A percentile compares a stretch with the other conserved stretches of the same genome.
phyloP scores from a whole-genome alignment of 1,139 yeast genomes.

The Williopsis jadinii region DNA sequence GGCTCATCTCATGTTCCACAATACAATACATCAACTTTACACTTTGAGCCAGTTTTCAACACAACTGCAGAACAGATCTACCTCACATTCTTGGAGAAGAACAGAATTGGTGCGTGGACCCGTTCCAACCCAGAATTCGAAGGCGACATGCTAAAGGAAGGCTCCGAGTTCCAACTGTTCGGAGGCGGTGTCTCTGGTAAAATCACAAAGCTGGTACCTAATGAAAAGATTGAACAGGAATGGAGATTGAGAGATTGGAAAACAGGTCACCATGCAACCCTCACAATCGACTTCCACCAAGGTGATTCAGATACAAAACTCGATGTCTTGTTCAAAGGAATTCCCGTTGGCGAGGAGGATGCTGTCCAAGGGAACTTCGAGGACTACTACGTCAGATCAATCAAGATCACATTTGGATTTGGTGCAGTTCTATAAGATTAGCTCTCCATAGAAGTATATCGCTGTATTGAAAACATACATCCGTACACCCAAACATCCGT shows the following conservation, averaged over 20 bases:
- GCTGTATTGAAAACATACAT: too few species aligned
- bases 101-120: conserved; percentile 84
- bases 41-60: conserved; percentile 73
- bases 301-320: conserved; percentile 78
- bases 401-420: conserved; percentile 87
- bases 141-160: conserved; percentile 40
- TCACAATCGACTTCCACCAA: conserved; percentile 61
- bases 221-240: conserved; percentile 54
- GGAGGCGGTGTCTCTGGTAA: conserved; percentile 86
- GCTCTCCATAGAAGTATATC: too few species aligned
- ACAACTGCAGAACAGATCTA: conserved; percentile 84
- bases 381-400: conserved; percentile 79
- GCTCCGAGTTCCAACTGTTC: conserved; percentile 62
- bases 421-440: conserved; percentile 55
- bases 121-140: conserved; percentile 62
- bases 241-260: conserved; percentile 95
- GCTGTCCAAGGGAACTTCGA: conserved; percentile 79
- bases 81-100: conserved; percentile 65
- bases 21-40: conserved; percentile 75
- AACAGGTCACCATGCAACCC: conserved; percentile 65
- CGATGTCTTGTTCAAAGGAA: conserved; percentile 78
- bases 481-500: too few species aligned
- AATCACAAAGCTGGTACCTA: conserved; percentile 50
- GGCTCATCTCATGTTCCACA: conserved; percentile 37
- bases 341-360: conserved; percentile 97